Evolutionary conservation across 228 moss, liverwort and hornwort genomes (phyloP), one percentile per base, ranked within the genome.

Genomic region (Sphagnum fallax): DNA sequence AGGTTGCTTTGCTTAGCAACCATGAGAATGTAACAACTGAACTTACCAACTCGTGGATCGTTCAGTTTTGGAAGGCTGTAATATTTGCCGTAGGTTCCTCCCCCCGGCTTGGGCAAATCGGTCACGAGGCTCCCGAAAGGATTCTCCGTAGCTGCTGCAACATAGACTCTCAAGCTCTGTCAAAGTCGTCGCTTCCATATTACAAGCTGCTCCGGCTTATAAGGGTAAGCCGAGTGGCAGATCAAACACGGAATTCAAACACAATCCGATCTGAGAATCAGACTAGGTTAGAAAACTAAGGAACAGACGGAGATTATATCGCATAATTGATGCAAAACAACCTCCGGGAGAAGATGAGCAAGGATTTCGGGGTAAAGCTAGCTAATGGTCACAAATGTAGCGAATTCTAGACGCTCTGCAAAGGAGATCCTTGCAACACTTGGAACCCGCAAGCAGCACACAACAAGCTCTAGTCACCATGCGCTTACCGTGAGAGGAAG

Each of bases 31-130:
- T 32, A 32, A 32, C 32, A 32, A 32, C 32, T 55, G 18, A 5
- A 59, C 84, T 73, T 72, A 91, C 96, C 92, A 73, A 88, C 77
- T 89, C 92, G 80, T 74, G 89, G 78, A 75, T 96, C 96, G 50
- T 83, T 80, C 73, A 92, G 68, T 76, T 87, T 89, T 18, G 89
- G 88, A 58, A 96, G 81, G 75, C 96, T 96, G 78, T 89, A 96
- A 60, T 76, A 96, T 66, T 92, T 86, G 70, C 91, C 84, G 63
- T 80, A 82, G 8, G 81, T 74, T 66, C 92, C 89, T 61, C 85
- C 85, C 0, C 62, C 81, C 7, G 78, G 72, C 70, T 85, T 85
- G 55, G 91, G 73, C 74, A 96, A 76, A 9, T 91, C 89, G 60
- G 91, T 91, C 60, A 92, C 70, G 67, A 96, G 71, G 11, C 79